Conservation (phyloP, 441 rosid species). For the Erodium texanum region DNA sequence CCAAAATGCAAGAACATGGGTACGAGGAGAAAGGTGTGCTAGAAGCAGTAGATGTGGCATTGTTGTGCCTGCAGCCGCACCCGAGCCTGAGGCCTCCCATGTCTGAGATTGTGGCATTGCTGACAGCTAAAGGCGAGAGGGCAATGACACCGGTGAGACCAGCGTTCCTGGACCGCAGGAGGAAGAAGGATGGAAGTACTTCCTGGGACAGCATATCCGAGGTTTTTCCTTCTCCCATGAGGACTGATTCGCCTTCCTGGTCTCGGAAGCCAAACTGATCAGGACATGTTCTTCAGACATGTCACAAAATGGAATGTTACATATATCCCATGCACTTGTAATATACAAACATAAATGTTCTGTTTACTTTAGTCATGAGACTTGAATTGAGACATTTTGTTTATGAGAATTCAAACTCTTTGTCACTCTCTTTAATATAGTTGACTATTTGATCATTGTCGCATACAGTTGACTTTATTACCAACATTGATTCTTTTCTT, state of each 20-base stretch:
- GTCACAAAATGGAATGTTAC: neutral
- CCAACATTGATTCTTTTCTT: no score
- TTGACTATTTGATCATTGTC: no score
- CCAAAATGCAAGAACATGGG: conserved; percentile 31
- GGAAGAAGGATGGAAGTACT: conserved; percentile 15
- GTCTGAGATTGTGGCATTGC: conserved; percentile 52
- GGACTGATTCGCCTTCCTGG: conserved; percentile 21
- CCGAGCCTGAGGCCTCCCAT: conserved; percentile 44
- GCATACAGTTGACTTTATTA: no score
- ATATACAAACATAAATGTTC: no score
- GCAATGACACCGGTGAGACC: conserved; percentile 32
- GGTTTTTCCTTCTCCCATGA: conserved; percentile 34
- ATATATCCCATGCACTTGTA: no score
- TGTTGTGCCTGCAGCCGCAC: conserved; percentile 51
- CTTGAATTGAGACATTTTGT: no score
- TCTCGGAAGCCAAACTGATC: conserved; percentile 11
- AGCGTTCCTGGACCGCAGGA: conserved; percentile 29
- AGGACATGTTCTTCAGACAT: no score
- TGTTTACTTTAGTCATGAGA: no score
- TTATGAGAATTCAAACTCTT: no score
- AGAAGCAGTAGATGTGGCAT: conserved; percentile 38
- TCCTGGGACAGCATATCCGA: conserved; percentile 45
- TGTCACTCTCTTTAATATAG: no score
- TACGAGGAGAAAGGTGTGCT: conserved; percentile 32
- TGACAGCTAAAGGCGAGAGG: conserved; percentile 36